Evolutionary conservation across 1,284 basidiomycete genomes (phyloP), one percentile per base, ranked within the genome.

Genomic region (Pseudozyma sp.): DNA sequence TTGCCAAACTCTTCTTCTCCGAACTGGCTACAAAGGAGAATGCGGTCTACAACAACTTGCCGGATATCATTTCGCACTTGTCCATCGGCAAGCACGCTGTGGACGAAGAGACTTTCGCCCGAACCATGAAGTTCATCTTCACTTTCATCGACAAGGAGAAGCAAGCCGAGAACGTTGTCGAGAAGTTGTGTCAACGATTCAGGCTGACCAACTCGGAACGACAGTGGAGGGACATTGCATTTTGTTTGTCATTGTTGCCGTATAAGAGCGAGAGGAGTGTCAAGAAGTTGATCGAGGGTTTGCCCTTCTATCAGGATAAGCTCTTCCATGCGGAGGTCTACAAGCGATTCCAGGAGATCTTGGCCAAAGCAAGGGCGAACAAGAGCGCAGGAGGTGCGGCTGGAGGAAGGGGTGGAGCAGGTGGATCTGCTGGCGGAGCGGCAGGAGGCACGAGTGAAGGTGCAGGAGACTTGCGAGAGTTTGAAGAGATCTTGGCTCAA

Each of bases 211-310:
- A 92, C 44, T 94, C 96, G 31, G 90, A 93, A 34, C 89, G 96
- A 25, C 96, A 98, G 85, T 99, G 97, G 96, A 90, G 94, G 39
- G 96, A 99, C 82, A 95, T 99, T 71, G 93, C 95, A 0, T 98
- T 92, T 87, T 99, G 97, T 85, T 87, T 99, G 3, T 95, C 94
- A 0, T 87, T 98, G 3, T 88, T 99, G 34, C 95, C 95, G 0
- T 99, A 94, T 91, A 98, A 98, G 86, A 95, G 93, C 1, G 96
- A 99, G 78, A 89, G 93, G 18, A 95, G 94, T 0, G 89, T 98
- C 83, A 97, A 97, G 90, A 97, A 95, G 86, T 89, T 99, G 68
- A 93, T 95, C 79, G 95, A 98, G 70, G 94, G 93, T 3, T 60
- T 83, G 47, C 80, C 82, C 1, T 81, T 77, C 67, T 85, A 99